These are phyloP conservation scores for Breviolum minutum DNA, from an alignment of 73 alveolate genomes.

Conservation along the genomic window DNA sequence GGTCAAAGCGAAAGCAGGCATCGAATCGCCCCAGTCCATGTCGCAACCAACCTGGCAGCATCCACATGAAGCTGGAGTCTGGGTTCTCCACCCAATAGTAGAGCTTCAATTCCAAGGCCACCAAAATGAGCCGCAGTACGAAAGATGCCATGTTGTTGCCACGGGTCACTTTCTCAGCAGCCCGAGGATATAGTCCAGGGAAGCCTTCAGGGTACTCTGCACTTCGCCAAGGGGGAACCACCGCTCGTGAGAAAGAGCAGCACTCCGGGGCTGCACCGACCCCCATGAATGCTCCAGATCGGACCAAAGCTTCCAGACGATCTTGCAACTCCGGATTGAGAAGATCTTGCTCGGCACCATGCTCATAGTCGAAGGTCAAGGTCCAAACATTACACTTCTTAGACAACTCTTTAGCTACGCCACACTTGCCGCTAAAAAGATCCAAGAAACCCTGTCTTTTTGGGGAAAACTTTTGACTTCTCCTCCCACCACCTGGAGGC, in stretches of 20 bases:
- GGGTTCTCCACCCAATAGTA: neutral
- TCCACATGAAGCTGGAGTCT: neutral
- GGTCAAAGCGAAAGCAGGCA: neutral
- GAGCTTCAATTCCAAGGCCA: too few species aligned
- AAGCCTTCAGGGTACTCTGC: neutral
- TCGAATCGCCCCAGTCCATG: neutral
- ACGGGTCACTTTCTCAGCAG: neutral
- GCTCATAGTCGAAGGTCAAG: neutral
- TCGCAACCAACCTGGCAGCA: neutral
- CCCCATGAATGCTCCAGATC: neutral
- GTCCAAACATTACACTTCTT: neutral
- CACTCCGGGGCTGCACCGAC: neutral
- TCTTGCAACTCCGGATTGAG: neutral
- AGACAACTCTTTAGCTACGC: neutral
- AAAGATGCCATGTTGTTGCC: neutral
- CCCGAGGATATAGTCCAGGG: neutral
- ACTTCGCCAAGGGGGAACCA: neutral
- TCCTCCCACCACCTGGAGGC: neutral
- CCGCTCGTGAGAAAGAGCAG: neutral
- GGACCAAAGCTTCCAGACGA: neutral
- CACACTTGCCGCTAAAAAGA: neutral
- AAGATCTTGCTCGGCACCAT: neutral
- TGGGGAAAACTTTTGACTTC: neutral
- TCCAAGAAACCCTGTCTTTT: neutral
- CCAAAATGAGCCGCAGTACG: neutral